A percentile compares a stretch with the other conserved stretches of the same genome.
Evolutionary conservation across 306 rosid species (phyloP).

Genomic region (Vigna trinervia): DNA sequence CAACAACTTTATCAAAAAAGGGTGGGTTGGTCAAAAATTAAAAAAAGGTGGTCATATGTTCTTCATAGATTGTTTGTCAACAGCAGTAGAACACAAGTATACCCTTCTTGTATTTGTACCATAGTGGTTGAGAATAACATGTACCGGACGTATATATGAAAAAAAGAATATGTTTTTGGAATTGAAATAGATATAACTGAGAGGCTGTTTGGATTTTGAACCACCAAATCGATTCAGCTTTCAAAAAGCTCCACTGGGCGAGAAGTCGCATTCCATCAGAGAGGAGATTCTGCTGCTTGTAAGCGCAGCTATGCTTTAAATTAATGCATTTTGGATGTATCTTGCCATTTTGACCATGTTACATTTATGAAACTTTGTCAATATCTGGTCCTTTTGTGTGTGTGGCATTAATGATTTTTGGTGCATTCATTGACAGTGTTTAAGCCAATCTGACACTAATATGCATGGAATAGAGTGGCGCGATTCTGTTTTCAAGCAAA

Average conservation of each 20-base stretch:
- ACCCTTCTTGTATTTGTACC: constrained; percentile 29
- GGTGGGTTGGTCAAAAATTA: constrained; percentile 36
- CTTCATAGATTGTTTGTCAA: constrained; percentile 47
- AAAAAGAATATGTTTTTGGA: constrained; percentile 42
- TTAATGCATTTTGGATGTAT: constrained; percentile 71
- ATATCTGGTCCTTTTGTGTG: constrained; percentile 49
- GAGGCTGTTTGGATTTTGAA: constrained; percentile 44
- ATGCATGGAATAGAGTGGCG: constrained; percentile 64
- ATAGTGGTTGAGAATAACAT: constrained; percentile 44
- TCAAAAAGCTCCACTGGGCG: constrained; percentile 46
- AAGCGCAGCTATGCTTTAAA: constrained; percentile 48
- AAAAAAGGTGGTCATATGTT: constrained; percentile 44
- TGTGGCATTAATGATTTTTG: constrained; percentile 66
- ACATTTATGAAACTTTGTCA: constrained; percentile 55
- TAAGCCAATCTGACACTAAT: constrained; percentile 48
- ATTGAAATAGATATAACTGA: constrained; percentile 49
- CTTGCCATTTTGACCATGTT: constrained; percentile 33
- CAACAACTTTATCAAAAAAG: constrained; percentile 68
- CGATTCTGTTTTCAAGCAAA: constrained; percentile 57
- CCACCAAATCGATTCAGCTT: constrained; percentile 47
- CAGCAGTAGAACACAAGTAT: constrained; percentile 45
- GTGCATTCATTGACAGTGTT: constrained; percentile 56
- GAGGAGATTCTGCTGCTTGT: constrained; percentile 45
- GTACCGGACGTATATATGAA: constrained; percentile 41
- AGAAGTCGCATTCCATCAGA: constrained; percentile 63